Evolutionary conservation across 148 eudicot genomes (phyloP), one percentile per base, ranked within the genome.

Genomic region (Cornus florida): DNA sequence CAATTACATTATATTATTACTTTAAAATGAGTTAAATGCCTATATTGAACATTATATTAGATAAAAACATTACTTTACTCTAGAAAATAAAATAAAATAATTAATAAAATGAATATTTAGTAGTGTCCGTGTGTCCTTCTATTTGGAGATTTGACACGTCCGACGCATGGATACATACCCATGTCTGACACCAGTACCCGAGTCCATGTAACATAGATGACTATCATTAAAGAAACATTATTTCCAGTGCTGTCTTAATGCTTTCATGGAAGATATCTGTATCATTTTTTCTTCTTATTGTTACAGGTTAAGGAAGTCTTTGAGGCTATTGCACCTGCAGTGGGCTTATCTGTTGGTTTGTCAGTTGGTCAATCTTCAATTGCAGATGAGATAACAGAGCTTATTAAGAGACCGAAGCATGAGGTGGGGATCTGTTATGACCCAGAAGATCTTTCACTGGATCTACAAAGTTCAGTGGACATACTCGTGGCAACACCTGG

Each of bases 401-500:
- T 95, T 72, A 85, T 93, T 70, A 80, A 83, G 87, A 88, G 87
- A 64, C 92, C 96, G 7, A 90, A 72, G 53, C 75, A 80, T 69
- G 93, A 88, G 83, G 84, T 88, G 48, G 89, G 97, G 57, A 78
- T 87, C 35, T 93, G 90, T 84, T 91, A 82, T 84, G 97, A 90
- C 72, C 88, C 97, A 62, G 98, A 91, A 71, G 90, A 89, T 83
- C 57, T 82, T 70, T 82, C 79, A n/a, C 67, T 72, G 80, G 86
- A 78, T 78, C 75, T 85, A 31, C 81, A 87, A 72, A 92, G 96
- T 83, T 85, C 89, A 70, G 98, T 95, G 57, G 98, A 95, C 88
- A 95, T 95, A 84, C 78, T 95, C 76, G 94, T 95, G 59, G 98
- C 98, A 65, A 95, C 98, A 64, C 98, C 98, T 35, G 98, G 98